These are phyloP conservation scores for Melanomma pulvis-pyrius DNA, from an alignment of 495 filamentous ascomycete species.

Conservation along the genomic window DNA sequence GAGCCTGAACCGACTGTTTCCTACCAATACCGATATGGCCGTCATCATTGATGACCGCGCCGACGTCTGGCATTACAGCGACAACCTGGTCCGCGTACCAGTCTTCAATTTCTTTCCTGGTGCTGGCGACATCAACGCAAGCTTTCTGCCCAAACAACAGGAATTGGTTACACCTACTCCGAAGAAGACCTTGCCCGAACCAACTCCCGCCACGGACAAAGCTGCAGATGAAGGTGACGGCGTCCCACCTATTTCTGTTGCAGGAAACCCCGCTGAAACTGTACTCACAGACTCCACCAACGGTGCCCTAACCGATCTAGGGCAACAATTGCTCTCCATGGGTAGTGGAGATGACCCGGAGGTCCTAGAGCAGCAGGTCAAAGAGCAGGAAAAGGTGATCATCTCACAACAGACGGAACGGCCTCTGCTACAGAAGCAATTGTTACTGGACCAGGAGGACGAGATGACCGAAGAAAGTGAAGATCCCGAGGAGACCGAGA, in stretches of 20 bases:
- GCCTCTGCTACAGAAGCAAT: constrained; percentile 84
- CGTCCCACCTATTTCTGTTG: constrained; percentile 14
- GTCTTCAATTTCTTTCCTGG: constrained; percentile 98
- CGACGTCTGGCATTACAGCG: constrained; percentile 96
- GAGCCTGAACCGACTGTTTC: constrained; percentile 87
- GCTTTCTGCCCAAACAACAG: constrained; percentile 81
- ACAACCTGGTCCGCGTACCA: constrained; percentile 90
- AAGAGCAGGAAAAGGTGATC: constrained; percentile 81
- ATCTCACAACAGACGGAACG: constrained; percentile 86
- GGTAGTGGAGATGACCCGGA: constrained; percentile 70
- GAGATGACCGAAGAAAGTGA: constrained; percentile 57
- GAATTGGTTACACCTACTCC: constrained; percentile 19
- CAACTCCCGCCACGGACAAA: constrained; percentile 1
- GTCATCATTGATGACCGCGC: constrained; percentile 97
- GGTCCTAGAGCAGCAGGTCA: constrained; percentile 71
- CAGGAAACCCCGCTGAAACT: constrained; percentile 37
- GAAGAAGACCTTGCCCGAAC: constrained; percentile 2
- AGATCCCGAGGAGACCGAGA: constrained; percentile 55
- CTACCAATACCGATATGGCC: constrained; percentile 97
- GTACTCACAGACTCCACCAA: constrained; percentile 33
- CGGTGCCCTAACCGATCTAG: constrained; percentile 59
- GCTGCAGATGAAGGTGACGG: constrained; percentile 8
- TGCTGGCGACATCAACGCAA: constrained; percentile 98
- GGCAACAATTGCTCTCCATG: constrained; percentile 75
- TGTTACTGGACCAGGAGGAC: constrained; percentile 82